Percentiles rank a stretch among this genome's conserved stretches.
phyloP scores from a whole-genome alignment of 2,329 filamentous ascomycete genomes.

The Beauveria asiatica region DNA sequence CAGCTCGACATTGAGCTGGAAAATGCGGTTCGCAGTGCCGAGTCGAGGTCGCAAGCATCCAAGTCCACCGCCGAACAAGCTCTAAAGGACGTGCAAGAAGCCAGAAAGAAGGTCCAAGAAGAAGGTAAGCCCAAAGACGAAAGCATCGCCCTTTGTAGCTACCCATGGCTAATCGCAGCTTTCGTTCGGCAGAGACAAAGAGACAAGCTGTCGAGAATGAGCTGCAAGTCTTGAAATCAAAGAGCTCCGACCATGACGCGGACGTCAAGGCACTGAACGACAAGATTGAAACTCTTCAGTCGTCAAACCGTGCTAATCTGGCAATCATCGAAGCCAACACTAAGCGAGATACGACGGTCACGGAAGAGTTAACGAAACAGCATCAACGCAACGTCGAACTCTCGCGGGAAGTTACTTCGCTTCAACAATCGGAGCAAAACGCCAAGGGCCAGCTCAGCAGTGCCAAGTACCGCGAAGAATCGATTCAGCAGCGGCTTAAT shows the following conservation, averaged over 20 bases:
- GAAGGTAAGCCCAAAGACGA: slow-evolving; percentile 54
- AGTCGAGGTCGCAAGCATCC: slow-evolving; percentile 72
- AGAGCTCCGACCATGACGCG: slow-evolving; percentile 63
- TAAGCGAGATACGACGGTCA: slow-evolving; percentile 73
- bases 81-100: slow-evolving; percentile 71
- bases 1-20: slow-evolving; percentile 88
- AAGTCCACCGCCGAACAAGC: slow-evolving; percentile 77
- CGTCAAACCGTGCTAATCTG: slow-evolving; percentile 84
- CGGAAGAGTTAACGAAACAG: slow-evolving; percentile 77
- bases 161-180: slow-evolving; percentile 11
- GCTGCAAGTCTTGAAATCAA: slow-evolving; percentile 67
- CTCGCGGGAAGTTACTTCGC: slow-evolving; percentile 67
- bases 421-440: slow-evolving; percentile 78
- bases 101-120: slow-evolving; percentile 71
- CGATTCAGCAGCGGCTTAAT: slow-evolving; percentile 82
- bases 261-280: slow-evolving; percentile 70
- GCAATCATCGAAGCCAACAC: slow-evolving; percentile 86
- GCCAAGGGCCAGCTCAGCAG: slow-evolving; percentile 72
- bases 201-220: slow-evolving; percentile 73
- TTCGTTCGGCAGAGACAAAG: slow-evolving; percentile 54
- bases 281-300: slow-evolving; percentile 79
- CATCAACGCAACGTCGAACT: slow-evolving; percentile 83
- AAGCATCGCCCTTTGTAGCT: neutral
- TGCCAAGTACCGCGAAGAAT: slow-evolving; percentile 85
- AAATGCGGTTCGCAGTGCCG: slow-evolving; percentile 74